Evolutionary conservation across 2,329 filamentous ascomycete genomes (phyloP), one percentile per base, ranked within the genome.

Genomic region (Tolypocladium tundrense): DNA sequence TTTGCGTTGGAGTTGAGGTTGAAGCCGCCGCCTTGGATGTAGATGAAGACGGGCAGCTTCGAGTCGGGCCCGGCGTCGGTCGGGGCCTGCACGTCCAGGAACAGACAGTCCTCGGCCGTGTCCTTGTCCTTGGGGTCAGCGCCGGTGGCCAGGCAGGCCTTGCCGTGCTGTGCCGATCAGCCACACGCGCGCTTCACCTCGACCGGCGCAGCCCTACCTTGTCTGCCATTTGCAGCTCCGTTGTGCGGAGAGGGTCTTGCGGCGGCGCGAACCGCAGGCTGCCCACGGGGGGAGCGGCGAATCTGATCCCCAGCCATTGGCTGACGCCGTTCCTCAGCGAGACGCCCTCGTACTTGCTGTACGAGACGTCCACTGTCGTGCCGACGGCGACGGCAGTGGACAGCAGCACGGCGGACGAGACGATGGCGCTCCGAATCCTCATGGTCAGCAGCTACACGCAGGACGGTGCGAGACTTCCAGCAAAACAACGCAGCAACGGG

Each of bases 281-380:
- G 1, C 85, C 86, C 2, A 88, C 58, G 0, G 89, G 89, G 16
- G 88, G 77, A 6, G 86, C 84, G 1, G 88, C 89, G 73, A 84
- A 94, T 50, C 88, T 82, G 61, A 94, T 83, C 1, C 88, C 89
- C 9, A 90, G 78, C 87, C 88, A 93, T 69, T 87, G 79, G 2
- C 81, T 84, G 53, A 91, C 73, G 1, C 85, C 86, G 63, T 82
- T 81, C 0, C 70, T 63, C 1, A 79, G 73, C 1, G 75, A 66
- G 4, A 74, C 70, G 10, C 89, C 89, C 54, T 77, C 70, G 66
- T 91, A 91, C 33, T 76, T 80, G 37, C 85, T 80, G 67, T 91
- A 92, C 3, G 78, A 79, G 27, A 92, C 75, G 60, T 88, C 76
- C 16, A 91, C 83, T 19, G 60, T 66, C 19, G 60, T 64, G 19